Base-by-base conservation (phyloP, 2,329 filamentous ascomycete species). In the Xylaria sp. region DNA sequence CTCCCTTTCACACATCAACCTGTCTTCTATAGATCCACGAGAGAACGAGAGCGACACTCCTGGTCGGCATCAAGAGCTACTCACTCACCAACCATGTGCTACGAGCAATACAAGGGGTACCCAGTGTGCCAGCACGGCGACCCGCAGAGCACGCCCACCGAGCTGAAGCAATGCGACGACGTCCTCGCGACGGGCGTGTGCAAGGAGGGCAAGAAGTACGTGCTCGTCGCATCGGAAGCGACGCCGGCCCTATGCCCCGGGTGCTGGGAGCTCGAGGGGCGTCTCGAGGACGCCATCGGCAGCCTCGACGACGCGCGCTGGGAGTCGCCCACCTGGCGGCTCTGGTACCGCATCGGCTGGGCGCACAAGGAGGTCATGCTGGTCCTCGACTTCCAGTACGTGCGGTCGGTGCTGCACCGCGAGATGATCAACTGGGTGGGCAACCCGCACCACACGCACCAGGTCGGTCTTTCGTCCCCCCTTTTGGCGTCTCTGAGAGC, bases 261-360 rank as follows among this genome's bases (percentile, higher is more conserved):
- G 4, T 65, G 63, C 51, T 42, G 17, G 39, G 30, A 17, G 11
- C 11, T 61, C 7, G 50, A 39, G 21, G 8, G 11, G 11, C 21
- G 4, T 8, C 63, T 65, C 12, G 21, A 61, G 4, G 50, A 56
- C 9, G 17, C 57, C 21, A n/a, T 65, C 39, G 63, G 63, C 32
- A 42, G 50, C 50, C 57, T 56, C 7, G 63, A 55, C 14, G 56
- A 61, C 7, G 27, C 3, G 9, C 21, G n/a, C 17, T 32, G 11
- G 9, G 27, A 7, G 19, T 56, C 62, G 47, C 55, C 53, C 39
- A 61, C 63, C 5, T 65, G 63, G 63, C 3, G 12, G 57, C 57
- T 65, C 39, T 65, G 57, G 56, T 30, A 48, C 50, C 63, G 63
- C 42, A 55, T 66, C 42, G 64, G 64, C 42, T 61, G 51, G 57